These are phyloP conservation scores for Wallacemonas sp. DNA, from an alignment of 208 protist species.

Conservation along the genomic window DNA sequence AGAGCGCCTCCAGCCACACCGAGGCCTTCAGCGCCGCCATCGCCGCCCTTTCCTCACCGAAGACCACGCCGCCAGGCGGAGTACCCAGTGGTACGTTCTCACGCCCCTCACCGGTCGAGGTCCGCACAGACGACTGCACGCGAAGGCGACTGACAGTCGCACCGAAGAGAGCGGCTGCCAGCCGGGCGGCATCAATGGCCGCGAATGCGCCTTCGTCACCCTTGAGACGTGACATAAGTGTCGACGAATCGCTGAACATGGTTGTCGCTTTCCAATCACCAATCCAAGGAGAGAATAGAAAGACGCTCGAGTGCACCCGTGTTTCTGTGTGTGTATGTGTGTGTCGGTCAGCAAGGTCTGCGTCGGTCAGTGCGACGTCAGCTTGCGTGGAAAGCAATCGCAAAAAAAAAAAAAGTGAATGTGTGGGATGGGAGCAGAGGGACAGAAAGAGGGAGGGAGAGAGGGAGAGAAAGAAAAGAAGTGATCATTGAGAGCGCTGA, in stretches of 20 bases:
- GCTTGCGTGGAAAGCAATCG: neutral
- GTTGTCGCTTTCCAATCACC: neutral
- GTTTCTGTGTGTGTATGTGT: neutral
- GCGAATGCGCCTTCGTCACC: conserved; percentile 81
- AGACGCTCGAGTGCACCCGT: too few relatives aligned
- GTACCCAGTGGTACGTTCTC: neutral
- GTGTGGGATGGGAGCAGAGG: neutral
- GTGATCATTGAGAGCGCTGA: too few relatives aligned
- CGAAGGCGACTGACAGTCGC: conserved; percentile 54
- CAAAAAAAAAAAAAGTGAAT: neutral
- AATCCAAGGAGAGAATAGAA: too few relatives aligned
- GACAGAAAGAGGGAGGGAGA: neutral
- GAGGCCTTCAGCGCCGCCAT: neutral
- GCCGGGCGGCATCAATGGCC: conserved; percentile 58
- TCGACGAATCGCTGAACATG: conserved; percentile 15
- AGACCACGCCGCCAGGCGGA: neutral
- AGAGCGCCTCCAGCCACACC: conserved; percentile 5
- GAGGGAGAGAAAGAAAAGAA: too few relatives aligned
- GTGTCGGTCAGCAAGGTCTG: neutral
- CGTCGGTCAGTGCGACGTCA: neutral
- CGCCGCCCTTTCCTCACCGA: conserved; percentile 1
- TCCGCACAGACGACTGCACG: conserved; percentile 1
- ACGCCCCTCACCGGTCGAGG: neutral
- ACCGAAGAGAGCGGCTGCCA: conserved; percentile 59
- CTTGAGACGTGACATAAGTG: conserved; percentile 49